Evolutionary conservation across 768 basidiomycete genomes (phyloP).

Genomic region (Leccinum disarticulatum): DNA sequence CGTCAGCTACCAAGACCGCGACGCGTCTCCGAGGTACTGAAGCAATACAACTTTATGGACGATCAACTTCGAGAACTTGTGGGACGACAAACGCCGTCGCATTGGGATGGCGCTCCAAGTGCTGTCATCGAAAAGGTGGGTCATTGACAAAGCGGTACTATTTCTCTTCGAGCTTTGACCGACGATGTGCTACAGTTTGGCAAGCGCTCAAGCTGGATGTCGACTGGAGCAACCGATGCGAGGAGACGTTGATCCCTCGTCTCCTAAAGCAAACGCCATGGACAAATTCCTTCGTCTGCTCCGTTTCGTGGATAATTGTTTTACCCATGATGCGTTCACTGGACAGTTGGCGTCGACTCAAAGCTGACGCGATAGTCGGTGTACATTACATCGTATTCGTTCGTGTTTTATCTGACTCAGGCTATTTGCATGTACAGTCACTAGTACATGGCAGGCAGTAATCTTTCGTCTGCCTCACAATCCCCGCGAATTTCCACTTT

Average conservation of each 20-base stretch:
- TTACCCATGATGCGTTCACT: conserved; percentile 23
- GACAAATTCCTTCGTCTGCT: conserved; percentile 50
- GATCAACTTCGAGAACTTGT: conserved; percentile 46
- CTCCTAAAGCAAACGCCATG: conserved; percentile 46
- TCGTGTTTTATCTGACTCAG: background rate
- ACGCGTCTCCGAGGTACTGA: conserved; percentile 41
- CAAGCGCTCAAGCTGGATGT: conserved; percentile 47
- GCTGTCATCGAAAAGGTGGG: conserved; percentile 46
- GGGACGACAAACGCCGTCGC: conserved; percentile 43
- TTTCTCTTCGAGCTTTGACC: background rate
- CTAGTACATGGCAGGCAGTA: conserved; percentile 17
- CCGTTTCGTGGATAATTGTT: conserved; percentile 46
- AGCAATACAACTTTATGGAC: conserved; percentile 54
- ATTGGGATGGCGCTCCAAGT: conserved; percentile 36
- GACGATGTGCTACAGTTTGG: conserved; percentile 36
- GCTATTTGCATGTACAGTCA: conserved; percentile 5
- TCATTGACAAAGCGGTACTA: background rate
- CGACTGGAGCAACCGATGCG: conserved; percentile 47
- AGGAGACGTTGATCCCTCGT: conserved; percentile 43
- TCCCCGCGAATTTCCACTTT: conserved; percentile 58
- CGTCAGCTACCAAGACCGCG: too few relatives aligned
- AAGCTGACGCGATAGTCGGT: background rate
- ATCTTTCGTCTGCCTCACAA: conserved; percentile 38
- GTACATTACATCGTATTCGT: conserved; percentile 1
- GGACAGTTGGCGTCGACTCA: background rate